These are phyloP conservation scores for Pseudoneurospora amorphoporcata DNA, from an alignment of 495 filamentous ascomycete genomes.

Conservation along the genomic window DNA sequence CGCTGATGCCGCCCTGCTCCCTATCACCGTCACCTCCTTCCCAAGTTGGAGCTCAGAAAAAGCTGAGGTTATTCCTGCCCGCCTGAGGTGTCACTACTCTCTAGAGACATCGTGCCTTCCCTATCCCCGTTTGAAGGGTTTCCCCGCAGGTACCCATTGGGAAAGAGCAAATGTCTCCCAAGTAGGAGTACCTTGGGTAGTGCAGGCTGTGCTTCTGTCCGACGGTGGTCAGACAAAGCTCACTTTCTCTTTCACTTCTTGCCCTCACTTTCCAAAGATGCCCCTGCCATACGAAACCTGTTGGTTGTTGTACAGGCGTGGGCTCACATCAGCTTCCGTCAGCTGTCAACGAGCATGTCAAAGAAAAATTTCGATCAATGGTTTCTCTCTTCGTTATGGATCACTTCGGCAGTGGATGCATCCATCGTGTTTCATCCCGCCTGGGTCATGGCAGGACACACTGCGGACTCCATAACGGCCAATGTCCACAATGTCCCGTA, in stretches of 20 bases:
- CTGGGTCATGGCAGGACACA: not conserved
- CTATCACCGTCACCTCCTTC: not conserved
- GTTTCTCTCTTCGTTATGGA: not conserved
- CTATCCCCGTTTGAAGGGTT: not conserved
- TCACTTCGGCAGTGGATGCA: not conserved
- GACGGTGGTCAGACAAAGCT: not conserved
- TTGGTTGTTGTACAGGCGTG: not conserved
- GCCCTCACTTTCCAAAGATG: not conserved
- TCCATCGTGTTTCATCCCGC: not conserved
- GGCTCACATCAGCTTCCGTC: not conserved
- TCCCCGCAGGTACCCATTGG: not conserved
- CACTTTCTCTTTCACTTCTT: not conserved
- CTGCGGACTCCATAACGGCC: not conserved
- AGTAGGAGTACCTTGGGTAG: not conserved
- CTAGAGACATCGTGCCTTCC: not conserved
- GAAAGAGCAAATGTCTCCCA: not conserved
- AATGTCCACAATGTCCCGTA: not conserved
- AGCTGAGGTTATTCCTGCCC: not conserved
- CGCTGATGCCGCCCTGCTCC: not conserved
- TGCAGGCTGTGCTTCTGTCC: not conserved
- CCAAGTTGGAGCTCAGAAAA: not conserved
- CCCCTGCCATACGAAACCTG: not conserved
- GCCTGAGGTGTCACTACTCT: not conserved
- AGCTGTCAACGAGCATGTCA: not conserved
- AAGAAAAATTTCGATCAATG: not conserved